Evolutionary conservation across 371 early-diverging fungal species (phyloP), one percentile per base, ranked within the genome.

Genomic region (Globomyces sp.): DNA sequence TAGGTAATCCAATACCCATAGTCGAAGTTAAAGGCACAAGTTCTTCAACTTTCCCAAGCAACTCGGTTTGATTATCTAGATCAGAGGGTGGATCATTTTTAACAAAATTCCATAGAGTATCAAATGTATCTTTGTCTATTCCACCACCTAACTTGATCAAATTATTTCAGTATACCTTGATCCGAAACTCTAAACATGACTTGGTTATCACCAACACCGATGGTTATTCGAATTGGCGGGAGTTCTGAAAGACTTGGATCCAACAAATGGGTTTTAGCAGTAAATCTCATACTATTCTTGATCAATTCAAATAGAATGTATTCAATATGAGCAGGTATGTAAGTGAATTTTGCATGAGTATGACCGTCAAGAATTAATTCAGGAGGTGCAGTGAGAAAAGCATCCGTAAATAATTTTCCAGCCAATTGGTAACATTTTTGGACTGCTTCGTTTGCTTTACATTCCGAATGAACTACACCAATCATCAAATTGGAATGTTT

Each of bases 291-390:
- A 37, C 92, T 85, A 78, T 97, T 97, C 70, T 90, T 90, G 63
- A 97, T 70, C 60, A 97, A 77, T 78, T 96, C 98, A 66, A 90
- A 93, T n/a, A 97, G 64, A 48, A 96, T 90, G 72, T 94, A 94
- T 74, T 95, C 93, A 62, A 96, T 84, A 70, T 98, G 95, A 64
- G 94, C 96, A 1, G 94, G 93, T 42, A 92, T 89, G 71, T 90
- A 92, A 58, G 86, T 88, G 72, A 90, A 88, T n/a, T 73, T 71
- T 13, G 88, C 85, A 48, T 86, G 81, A 1, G 77, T 70, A 67
- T 81, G 79, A 3, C 90, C 90, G 65, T 90, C 87, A 42, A 91
- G 70, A 1, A 83, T 53, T 3, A 92, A 81, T 50, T 81, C 73
- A n/a, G 89, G 89, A 1, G 85, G 75, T 40, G 72, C 77, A 11